phyloP scores from a whole-genome alignment of 768 basidiomycete species.

The Nidularia sp. region DNA sequence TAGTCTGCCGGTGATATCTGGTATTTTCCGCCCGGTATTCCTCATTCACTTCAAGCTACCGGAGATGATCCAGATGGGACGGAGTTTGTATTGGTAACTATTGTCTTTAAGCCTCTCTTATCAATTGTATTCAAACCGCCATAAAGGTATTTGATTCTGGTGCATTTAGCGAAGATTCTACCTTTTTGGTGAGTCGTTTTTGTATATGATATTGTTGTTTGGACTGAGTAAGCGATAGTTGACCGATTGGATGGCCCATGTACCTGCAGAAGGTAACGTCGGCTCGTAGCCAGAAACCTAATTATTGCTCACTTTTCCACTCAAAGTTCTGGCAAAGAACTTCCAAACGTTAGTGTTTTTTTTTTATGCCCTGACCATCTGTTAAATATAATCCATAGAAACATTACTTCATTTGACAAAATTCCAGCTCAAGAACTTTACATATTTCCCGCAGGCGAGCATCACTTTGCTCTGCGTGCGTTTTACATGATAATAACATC shows the following conservation, averaged over 20 bases:
- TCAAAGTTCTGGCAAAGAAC: slow-evolving; percentile 48
- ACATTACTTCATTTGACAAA: slow-evolving; percentile 41
- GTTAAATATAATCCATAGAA: neutral
- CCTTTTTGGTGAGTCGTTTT: slow-evolving; percentile 31
- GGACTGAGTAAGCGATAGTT: slow-evolving; percentile 13
- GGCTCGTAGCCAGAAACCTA: no score
- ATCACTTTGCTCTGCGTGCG: neutral
- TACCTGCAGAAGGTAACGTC: slow-evolving; percentile 23
- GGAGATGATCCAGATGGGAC: slow-evolving; percentile 40
- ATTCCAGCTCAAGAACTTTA: slow-evolving; percentile 53
- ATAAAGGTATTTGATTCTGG: slow-evolving; percentile 24
- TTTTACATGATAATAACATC: neutral
- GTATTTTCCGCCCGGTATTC: slow-evolving; percentile 56
- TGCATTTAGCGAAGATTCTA: slow-evolving; percentile 51
- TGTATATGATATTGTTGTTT: neutral
- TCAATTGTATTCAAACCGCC: neutral
- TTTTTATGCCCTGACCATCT: neutral
- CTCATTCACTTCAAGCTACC: slow-evolving; percentile 55
- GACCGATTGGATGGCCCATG: slow-evolving; percentile 67
- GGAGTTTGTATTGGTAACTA: slow-evolving; percentile 45
- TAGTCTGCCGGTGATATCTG: slow-evolving; percentile 40
- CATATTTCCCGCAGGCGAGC: slow-evolving; percentile 33
- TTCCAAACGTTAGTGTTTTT: slow-evolving; percentile 33
- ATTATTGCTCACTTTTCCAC: slow-evolving; percentile 7
- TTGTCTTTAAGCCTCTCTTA: neutral